Base-by-base conservation (phyloP, 176 grass and related monocot species). In the Thinopyrum elongatum region DNA sequence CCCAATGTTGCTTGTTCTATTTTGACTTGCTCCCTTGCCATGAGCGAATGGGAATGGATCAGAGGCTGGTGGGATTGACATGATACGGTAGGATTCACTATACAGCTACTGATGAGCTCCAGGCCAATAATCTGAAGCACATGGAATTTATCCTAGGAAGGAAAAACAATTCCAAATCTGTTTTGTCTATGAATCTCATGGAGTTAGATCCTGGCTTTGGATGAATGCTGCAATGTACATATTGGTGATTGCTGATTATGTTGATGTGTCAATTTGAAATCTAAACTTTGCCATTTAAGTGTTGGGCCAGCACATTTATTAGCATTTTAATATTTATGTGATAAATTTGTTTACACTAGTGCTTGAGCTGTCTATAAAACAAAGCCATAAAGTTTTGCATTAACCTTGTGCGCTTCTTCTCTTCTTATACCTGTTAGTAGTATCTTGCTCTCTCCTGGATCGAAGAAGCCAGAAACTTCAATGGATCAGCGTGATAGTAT, bases 401-500 rank as follows among this genome's bases (percentile, higher is more conserved):
- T 33, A 64, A 57, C 39, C 55, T 65, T 76, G 35, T 17, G 1
- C 49, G 74, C 44, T 65, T 84, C 34, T 71, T 87, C 86, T 67
- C 80, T 82, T 88, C 14, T 30, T 78, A 57, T 91, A 82, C 77
- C 29, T 89, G 79, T 86, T 83, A 58, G 61, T 87, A 94, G 96
- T 79, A 58, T 77, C 46, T 73, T 88, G 65, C 84, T 89, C 29
- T 98, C 96, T 86, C 93, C 96, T 84, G 93, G 91, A 89, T 92
- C 95, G 44, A 98, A 92, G 92, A 95, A 85, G 90, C 33, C 71
- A 85, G 96, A 98, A 41, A 70, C 77, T 77, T 62, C 82, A 78
- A 81, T 81, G 53, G 96, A 98, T 91, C 96, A 91, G 84, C 92
- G 86, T 34, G 92, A 95, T 80, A 95, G 81, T 84, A 95, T 98